Evolutionary conservation across 805 yeast species (phyloP).

Genomic region (Peterozyma toletana): DNA sequence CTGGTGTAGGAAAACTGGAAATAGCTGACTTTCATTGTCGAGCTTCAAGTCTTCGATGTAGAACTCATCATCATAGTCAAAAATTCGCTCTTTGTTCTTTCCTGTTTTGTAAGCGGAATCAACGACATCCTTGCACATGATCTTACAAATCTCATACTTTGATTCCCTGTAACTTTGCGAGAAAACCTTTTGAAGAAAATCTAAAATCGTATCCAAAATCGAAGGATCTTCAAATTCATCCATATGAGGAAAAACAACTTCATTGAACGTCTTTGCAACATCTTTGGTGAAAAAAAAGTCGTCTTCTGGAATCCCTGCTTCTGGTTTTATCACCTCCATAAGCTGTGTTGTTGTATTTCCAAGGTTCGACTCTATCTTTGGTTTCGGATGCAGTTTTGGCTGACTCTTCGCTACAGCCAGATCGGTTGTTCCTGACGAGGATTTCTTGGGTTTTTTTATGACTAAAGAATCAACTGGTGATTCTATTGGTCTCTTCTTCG

Average conservation of each 20-base stretch:
- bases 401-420: too few species aligned
- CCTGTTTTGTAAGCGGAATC: background rate
- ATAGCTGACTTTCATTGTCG: constrained; percentile 5
- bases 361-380: too few species aligned
- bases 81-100: background rate
- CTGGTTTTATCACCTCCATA: too few species aligned
- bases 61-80: constrained; percentile 4
- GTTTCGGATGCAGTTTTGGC: too few species aligned
- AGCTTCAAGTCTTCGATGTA: constrained; percentile 3
- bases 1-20: constrained; percentile 3
- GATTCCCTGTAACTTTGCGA: background rate
- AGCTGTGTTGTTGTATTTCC: too few species aligned
- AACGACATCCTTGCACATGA: constrained; percentile 6
- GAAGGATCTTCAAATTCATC: constrained; percentile 1
- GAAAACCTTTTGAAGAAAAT: constrained; percentile 4
- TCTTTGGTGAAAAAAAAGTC: background rate
- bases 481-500: background rate
- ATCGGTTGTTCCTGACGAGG: too few species aligned
- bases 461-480: too few species aligned
- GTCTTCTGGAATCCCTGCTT: background rate
- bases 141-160: background rate
- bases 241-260: constrained; percentile 1
- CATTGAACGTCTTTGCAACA: background rate
- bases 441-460: too few species aligned
- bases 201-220: background rate